Evolutionary conservation across 2,329 filamentous ascomycete genomes (phyloP).

Genomic region (Colletotrichum lupini): DNA sequence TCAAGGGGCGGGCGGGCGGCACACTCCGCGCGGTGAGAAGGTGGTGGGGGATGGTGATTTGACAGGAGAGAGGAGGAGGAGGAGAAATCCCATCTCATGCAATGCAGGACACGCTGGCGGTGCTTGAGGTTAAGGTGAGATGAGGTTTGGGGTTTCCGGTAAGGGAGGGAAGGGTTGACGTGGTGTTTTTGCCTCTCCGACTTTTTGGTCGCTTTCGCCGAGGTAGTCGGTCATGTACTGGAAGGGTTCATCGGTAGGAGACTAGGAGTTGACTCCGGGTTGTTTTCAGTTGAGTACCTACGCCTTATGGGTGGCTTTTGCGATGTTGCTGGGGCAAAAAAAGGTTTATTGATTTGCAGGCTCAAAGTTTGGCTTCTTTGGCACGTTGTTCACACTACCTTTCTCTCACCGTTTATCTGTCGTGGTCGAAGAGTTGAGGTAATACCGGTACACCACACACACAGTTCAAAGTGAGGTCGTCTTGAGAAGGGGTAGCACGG

Average conservation of each 20-base stretch:
- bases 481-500: not conserved
- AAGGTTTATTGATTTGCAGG: not conserved
- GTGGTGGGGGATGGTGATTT: not conserved
- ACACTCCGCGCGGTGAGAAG: not conserved
- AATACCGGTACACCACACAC: not conserved
- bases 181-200: constrained; percentile 10
- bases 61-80: not conserved
- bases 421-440: not conserved
- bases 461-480: not conserved
- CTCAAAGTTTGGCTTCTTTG: not conserved
- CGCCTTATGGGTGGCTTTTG: not conserved
- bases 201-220: not conserved
- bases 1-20: not conserved
- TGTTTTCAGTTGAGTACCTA: not conserved
- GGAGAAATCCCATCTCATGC: constrained; percentile 25
- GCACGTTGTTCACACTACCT: not conserved
- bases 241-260: not conserved
- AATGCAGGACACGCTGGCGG: constrained; percentile 36
- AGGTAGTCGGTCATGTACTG: not conserved
- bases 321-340: not conserved
- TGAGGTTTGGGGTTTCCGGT: not conserved
- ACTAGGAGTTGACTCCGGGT: not conserved
- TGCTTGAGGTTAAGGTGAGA: constrained; percentile 3
- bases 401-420: not conserved
- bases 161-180: not conserved